Conservation (phyloP, 768 basidiomycete genomes). For the Russula olivacea region DNA sequence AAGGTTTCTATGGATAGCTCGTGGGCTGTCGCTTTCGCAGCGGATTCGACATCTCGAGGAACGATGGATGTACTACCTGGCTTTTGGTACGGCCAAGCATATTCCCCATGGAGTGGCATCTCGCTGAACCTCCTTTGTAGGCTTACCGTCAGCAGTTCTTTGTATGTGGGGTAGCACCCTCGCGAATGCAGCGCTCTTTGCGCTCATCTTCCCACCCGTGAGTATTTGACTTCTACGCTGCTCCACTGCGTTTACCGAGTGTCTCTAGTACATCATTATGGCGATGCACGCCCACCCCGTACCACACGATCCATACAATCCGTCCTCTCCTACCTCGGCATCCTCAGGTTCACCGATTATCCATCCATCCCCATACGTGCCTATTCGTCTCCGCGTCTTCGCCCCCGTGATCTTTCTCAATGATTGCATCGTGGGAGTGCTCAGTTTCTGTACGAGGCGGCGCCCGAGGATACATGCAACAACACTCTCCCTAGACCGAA, state of each 20-base stretch:
- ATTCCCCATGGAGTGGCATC: constrained; percentile 5
- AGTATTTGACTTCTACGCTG: constrained; percentile 28
- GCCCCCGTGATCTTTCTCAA: constrained; percentile 68
- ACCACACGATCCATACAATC: constrained; percentile 71
- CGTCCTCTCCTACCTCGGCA: constrained; percentile 30
- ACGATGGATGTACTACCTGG: constrained; percentile 84
- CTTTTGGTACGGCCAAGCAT: constrained; percentile 51
- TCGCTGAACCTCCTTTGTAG: constrained; percentile 33
- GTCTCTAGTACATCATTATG: constrained; percentile 72
- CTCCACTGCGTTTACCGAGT: constrained; percentile 1
- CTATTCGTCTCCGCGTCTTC: constrained; percentile 76
- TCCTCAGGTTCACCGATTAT: constrained; percentile 32
- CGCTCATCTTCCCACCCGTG: constrained; percentile 74
- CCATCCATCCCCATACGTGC: constrained; percentile 72
- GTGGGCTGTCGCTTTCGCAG: constrained; percentile 60
- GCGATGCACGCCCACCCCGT: constrained; percentile 72
- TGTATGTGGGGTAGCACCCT: constrained; percentile 70
- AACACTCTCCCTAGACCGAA: constrained; percentile 23
- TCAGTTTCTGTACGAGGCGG: constrained; percentile 46
- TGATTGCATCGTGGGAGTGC: constrained; percentile 55
- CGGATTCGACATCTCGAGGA: constrained; percentile 76
- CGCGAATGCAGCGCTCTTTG: constrained; percentile 78
- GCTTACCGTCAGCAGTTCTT: constrained; percentile 62
- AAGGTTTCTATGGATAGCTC: constrained; percentile 76
- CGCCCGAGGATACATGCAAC: constrained; percentile 17